Percentiles rank a stretch among this genome's conserved stretches.
These are phyloP conservation scores for Daldinia vernicosa DNA, from an alignment of 495 filamentous ascomycete species.

Conservation along the genomic window DNA sequence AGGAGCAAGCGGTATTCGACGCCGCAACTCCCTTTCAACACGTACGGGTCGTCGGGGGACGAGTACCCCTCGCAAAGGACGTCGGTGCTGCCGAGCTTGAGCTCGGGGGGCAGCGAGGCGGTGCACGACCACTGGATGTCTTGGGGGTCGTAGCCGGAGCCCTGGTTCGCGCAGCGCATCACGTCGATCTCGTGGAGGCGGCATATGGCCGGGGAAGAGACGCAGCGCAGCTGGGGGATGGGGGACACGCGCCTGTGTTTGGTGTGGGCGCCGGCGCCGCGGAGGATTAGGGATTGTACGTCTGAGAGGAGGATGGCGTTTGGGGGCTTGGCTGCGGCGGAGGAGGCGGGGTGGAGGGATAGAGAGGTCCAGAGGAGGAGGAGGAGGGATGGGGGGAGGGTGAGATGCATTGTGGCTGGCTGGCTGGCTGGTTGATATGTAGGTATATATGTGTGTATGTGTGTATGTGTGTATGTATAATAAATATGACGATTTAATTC, in stretches of 20 bases:
- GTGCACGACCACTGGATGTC: conserved; percentile 91
- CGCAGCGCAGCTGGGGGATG: conserved; percentile 84
- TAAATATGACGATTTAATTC: not conserved
- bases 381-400: not conserved
- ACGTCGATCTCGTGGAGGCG: conserved; percentile 75
- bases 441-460: too few species aligned
- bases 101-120: conserved; percentile 78
- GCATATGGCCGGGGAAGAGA: conserved; percentile 69
- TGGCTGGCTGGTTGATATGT: not conserved
- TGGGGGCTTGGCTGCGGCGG: conserved; percentile 51
- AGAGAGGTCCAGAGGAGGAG: not conserved
- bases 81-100: conserved; percentile 90
- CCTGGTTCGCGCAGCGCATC: conserved; percentile 89
- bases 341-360: conserved; percentile 39
- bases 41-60: conserved; percentile 75
- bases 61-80: conserved; percentile 93
- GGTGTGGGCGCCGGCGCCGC: conserved; percentile 64
- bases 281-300: conserved; percentile 81
- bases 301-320: conserved; percentile 76
- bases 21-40: conserved; percentile 89
- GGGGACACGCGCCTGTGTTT: conserved; percentile 78
- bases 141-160: conserved; percentile 71
- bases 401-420: conserved; percentile 1
- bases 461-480: not conserved
- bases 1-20: conserved; percentile 88